Evolutionary conservation across 768 basidiomycete species (phyloP), one percentile per base, ranked within the genome.

Genomic region (Pholiota conissans): DNA sequence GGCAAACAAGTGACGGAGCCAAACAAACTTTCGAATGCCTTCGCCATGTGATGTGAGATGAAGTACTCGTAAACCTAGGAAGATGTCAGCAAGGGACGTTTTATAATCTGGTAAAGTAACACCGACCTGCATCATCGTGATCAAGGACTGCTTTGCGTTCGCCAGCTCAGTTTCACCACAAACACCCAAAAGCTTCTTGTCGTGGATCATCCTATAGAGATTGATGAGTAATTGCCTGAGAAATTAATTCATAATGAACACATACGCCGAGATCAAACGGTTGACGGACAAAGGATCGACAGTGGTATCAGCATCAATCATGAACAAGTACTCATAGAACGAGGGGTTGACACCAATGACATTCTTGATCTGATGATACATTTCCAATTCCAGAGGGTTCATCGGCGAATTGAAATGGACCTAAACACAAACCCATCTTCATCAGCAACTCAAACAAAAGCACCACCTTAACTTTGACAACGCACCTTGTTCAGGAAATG

Each of bases 361-460:
- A 67, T 99, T 99, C 83, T 98, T 94, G 81, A 98, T 95, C 73
- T 99, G 97, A 71, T 98, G 97, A 69, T 95, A 98, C 78, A 99
- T 96, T 77, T 99, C 97, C 52, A 99, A 75, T 74, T 99, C 97
- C 60, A 96, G 74, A 0, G 97, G 97, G 67, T 90, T 93, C 97
- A 99, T 98, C 0, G 95, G 89, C 20, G 93, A 73, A 71, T 95
- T 93, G 74, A 96, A 98, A 73, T 98, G 97, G 45, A 98, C 97
- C 93, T 94, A 58, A 5, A 26, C 1, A 35, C 3, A 18, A 52
- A 37, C 54, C n/a, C n/a, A n/a, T n/a, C n/a, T n/a, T n/a, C n/a
- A n/a, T n/a, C n/a, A n/a, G n/a, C n/a, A n/a, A n/a, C n/a, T n/a
- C n/a, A n/a, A n/a, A n/a, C n/a, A n/a, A n/a, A n/a, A n/a, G n/a